Percentiles rank a stretch among this genome's conserved stretches.
Conservation (phyloP, 768 basidiomycete species). For the Sistotremastrum suecicum region DNA sequence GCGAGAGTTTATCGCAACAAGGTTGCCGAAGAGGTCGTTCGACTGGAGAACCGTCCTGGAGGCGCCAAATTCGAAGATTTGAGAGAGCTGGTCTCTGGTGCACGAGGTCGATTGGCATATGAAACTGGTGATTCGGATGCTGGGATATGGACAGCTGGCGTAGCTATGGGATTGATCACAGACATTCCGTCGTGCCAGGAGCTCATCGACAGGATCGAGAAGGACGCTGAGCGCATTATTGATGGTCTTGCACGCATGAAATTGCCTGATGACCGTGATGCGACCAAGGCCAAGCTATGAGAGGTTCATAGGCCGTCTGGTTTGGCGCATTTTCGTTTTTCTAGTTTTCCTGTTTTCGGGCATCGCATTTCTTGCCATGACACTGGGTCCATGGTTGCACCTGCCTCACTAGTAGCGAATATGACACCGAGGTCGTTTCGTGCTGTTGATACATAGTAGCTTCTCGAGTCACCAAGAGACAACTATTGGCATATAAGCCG, state of each 20-base stretch:
- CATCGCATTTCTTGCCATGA: conserved; percentile 91
- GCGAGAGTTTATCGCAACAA: conserved; percentile 81
- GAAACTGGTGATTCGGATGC: conserved; percentile 75
- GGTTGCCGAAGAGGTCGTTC: conserved; percentile 73
- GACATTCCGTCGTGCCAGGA: conserved; percentile 76
- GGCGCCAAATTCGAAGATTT: conserved; percentile 84
- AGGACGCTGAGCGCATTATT: conserved; percentile 59
- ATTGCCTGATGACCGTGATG: neutral
- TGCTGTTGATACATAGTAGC: conserved; percentile 86
- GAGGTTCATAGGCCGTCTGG: conserved; percentile 19
- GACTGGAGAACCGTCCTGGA: conserved; percentile 63
- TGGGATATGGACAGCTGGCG: conserved; percentile 73
- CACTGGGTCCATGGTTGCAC: conserved; percentile 70
- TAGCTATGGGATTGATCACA: conserved; percentile 56
- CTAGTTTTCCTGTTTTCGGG: conserved; percentile 62
- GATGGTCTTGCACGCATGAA: conserved; percentile 24
- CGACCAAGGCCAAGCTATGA: conserved; percentile 9
- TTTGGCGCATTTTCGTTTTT: conserved; percentile 79
- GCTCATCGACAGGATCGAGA: conserved; percentile 54
- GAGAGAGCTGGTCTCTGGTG: conserved; percentile 60
- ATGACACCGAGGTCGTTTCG: conserved; percentile 85
- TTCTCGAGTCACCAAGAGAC: conserved; percentile 81
- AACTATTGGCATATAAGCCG: conserved; percentile 33
- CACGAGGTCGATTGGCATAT: conserved; percentile 58
- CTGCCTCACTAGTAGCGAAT: conserved; percentile 79